Evolutionary conservation across 192 early-diverging fungal species (phyloP).

Genomic region (Dissophora globulifera): DNA sequence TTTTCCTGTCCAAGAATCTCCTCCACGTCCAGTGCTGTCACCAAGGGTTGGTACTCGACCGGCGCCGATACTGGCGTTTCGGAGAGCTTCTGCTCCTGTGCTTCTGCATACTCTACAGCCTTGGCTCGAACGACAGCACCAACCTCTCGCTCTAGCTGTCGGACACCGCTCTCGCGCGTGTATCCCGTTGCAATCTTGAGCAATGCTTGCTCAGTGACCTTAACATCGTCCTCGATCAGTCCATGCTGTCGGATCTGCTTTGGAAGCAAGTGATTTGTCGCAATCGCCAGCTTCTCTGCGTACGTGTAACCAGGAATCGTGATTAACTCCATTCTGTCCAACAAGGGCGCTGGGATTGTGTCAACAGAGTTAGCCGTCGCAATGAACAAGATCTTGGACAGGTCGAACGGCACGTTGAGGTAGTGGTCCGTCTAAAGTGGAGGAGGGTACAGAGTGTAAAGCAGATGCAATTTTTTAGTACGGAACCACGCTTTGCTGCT

Average conservation of each 20-base stretch:
- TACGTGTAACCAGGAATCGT: slow-evolving; percentile 82
- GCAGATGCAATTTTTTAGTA: no score
- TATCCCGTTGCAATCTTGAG: slow-evolving; percentile 73
- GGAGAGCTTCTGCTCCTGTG: slow-evolving; percentile 56
- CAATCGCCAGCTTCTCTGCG: slow-evolving; percentile 85
- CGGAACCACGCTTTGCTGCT: no score
- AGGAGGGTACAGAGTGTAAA: no score
- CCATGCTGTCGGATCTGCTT: slow-evolving; percentile 80
- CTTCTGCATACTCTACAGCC: slow-evolving; percentile 75
- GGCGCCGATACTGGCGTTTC: background rate
- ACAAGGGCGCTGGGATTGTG: slow-evolving; percentile 78
- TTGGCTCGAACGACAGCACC: slow-evolving; percentile 75
- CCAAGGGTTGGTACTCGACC: slow-evolving; percentile 54
- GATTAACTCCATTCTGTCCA: slow-evolving; percentile 90
- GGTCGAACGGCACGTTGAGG: slow-evolving; percentile 72
- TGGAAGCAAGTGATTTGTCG: slow-evolving; percentile 78
- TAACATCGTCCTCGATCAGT: slow-evolving; percentile 56
- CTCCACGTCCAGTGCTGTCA: slow-evolving; percentile 62
- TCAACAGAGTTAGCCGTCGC: slow-evolving; percentile 84
- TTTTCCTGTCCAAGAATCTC: slow-evolving; percentile 74
- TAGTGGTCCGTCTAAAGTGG: slow-evolving; percentile 78
- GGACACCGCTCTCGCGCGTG: slow-evolving; percentile 85
- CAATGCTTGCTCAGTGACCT: slow-evolving; percentile 64
- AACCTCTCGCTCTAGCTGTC: slow-evolving; percentile 77
- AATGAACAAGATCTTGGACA: slow-evolving; percentile 81